These are phyloP conservation scores for Metschnikowia baotianmanensis DNA, from an alignment of 805 yeast genomes.

Conservation along the genomic window DNA sequence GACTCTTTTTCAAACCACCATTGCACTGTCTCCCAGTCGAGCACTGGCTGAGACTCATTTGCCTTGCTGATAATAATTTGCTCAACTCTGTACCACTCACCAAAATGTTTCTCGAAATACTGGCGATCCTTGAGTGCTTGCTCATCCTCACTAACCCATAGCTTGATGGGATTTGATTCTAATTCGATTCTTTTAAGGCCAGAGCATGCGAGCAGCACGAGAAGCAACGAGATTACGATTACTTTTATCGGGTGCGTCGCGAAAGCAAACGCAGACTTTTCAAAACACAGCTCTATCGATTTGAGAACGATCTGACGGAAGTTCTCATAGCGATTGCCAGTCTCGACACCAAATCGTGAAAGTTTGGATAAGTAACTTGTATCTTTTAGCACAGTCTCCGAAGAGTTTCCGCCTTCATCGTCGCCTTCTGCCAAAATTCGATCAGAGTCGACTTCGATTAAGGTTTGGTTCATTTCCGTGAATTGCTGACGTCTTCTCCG, in stretches of 20 bases:
- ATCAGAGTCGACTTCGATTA: background rate
- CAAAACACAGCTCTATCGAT: constrained; percentile 36
- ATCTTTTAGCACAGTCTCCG: background rate
- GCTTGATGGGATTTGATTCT: constrained; percentile 75
- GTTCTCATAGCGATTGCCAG: background rate
- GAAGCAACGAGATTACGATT: constrained; percentile 22
- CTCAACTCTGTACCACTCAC: constrained; percentile 88
- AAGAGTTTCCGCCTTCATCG: background rate
- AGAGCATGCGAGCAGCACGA: constrained; percentile 47
- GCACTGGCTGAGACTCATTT: constrained; percentile 58
- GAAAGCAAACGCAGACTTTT: constrained; percentile 54
- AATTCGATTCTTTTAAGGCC: constrained; percentile 54
- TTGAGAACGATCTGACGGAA: constrained; percentile 4
- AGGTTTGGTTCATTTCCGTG: constrained; percentile 5
- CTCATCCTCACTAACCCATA: constrained; percentile 87
- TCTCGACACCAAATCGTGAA: background rate
- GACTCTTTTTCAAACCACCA: constrained; percentile 91
- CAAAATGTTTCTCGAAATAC: constrained; percentile 76
- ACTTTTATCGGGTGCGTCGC: constrained; percentile 52
- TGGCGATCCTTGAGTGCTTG: constrained; percentile 65
- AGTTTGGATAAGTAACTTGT: background rate
- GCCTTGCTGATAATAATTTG: constrained; percentile 66
- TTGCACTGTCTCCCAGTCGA: constrained; percentile 60
- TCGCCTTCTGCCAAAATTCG: background rate
- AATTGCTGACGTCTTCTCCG: constrained; percentile 13